These are phyloP conservation scores for Gigaspora rosea DNA, from an alignment of 192 early-diverging fungal species.

Conservation along the genomic window DNA sequence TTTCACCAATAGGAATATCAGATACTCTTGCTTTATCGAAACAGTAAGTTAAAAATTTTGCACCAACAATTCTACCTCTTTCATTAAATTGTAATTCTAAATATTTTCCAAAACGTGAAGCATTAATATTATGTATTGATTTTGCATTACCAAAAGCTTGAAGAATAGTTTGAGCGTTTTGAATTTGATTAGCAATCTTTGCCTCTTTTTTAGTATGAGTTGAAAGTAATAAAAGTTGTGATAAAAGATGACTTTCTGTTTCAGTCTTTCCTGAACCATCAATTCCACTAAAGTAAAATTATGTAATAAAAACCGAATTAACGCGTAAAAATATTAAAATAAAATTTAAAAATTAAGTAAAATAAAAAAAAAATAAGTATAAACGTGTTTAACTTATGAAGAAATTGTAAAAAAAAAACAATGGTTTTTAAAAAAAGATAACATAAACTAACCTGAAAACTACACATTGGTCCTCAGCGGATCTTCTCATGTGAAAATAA, in stretches of 20 bases:
- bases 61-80: slow-evolving; percentile 78
- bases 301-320: not conserved
- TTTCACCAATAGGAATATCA: slow-evolving; percentile 56
- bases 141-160: slow-evolving; percentile 79
- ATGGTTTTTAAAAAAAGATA: not conserved
- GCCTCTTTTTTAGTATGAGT: slow-evolving; percentile 75
- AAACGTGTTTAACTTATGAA: not conserved
- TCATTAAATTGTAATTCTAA: slow-evolving; percentile 90
- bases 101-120: slow-evolving; percentile 79
- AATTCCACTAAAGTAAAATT: slow-evolving; percentile 67
- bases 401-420: not conserved
- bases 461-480: slow-evolving; percentile 67
- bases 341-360: not conserved
- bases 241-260: slow-evolving; percentile 65
- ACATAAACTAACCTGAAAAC: slow-evolving; percentile 53
- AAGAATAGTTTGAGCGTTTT: slow-evolving; percentile 69
- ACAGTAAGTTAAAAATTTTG: slow-evolving; percentile 72
- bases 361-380: not conserved
- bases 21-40: slow-evolving; percentile 67
- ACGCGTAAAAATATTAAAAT: not conserved
- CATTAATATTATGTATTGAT: slow-evolving; percentile 62
- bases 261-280: slow-evolving; percentile 86
- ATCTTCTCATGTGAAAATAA: slow-evolving; percentile 67
- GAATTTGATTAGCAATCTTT: slow-evolving; percentile 69
- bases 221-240: slow-evolving; percentile 75